Percentiles rank a stretch among this genome's conserved stretches.
These are phyloP conservation scores for Thozetella sp. DNA, from an alignment of 495 filamentous ascomycete species.

Conservation along the genomic window DNA sequence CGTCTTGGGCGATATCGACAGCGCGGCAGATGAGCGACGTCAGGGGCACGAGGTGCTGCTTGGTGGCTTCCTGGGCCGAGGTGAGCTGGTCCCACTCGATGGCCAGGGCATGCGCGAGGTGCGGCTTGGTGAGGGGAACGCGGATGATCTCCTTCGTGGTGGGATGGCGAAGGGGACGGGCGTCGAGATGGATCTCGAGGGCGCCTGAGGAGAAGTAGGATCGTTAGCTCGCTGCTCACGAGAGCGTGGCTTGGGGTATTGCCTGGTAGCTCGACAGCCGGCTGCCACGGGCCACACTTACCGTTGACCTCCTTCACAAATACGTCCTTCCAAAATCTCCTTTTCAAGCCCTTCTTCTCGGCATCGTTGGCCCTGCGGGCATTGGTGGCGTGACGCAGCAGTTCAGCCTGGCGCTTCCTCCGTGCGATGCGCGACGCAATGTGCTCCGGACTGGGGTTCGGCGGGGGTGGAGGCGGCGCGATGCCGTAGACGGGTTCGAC, in stretches of 20 bases:
- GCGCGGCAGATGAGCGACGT: conserved; percentile 83
- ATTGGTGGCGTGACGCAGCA: conserved; percentile 47
- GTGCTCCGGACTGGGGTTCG: conserved; percentile 57
- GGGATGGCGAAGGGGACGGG: conserved; percentile 76
- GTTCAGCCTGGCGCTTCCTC: conserved; percentile 53
- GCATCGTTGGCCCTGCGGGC: conserved; percentile 29
- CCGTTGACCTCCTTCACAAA: conserved; percentile 56
- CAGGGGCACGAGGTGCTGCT: conserved; percentile 83
- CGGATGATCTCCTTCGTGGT: conserved; percentile 64
- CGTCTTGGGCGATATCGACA: conserved; percentile 71
- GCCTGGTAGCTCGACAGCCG: too few species aligned
- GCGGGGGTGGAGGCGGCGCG: conserved; percentile 82
- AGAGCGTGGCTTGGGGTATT: too few species aligned
- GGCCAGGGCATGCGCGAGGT: conserved; percentile 84
- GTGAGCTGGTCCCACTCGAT: conserved; percentile 89
- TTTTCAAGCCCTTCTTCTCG: conserved; percentile 41
- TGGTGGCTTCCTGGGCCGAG: conserved; percentile 75
- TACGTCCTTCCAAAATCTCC: conserved; percentile 86
- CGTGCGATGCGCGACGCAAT: conserved; percentile 49
- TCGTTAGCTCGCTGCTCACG: too few species aligned
- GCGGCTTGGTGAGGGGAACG: conserved; percentile 72
- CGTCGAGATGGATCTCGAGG: conserved; percentile 78
- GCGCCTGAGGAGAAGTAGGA: conserved; percentile 52
- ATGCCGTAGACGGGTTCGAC: conserved; percentile 71
- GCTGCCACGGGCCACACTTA: conserved; percentile 22